Conservation (phyloP, 1,139 yeast genomes). For the Yamadazyma membranifaciens region DNA sequence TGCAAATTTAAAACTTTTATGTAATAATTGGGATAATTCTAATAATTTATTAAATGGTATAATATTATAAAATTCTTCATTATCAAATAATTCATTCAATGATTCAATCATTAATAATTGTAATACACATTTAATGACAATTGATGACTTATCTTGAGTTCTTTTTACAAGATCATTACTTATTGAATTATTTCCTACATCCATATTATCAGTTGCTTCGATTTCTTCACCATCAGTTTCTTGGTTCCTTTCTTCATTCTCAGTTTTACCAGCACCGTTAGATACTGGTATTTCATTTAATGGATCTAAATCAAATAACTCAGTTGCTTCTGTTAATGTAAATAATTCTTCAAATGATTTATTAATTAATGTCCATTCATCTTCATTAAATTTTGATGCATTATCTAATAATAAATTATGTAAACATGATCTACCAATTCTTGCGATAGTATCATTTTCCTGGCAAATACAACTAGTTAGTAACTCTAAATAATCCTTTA, state of each 20-base stretch:
- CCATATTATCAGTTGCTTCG: slow-evolving; percentile 9
- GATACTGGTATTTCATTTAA: slow-evolving; percentile 10
- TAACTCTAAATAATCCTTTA: slow-evolving; percentile 75
- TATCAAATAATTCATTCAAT: slow-evolving; percentile 73
- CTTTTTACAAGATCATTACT: slow-evolving; percentile 22
- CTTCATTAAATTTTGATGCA: slow-evolving; percentile 55
- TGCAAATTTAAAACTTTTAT: slow-evolving; percentile 77
- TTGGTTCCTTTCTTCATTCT: neutral
- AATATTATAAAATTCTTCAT: slow-evolving; percentile 63
- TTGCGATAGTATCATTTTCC: slow-evolving; percentile 93
- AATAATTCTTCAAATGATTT: slow-evolving; percentile 67
- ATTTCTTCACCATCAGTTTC: slow-evolving; percentile 9
- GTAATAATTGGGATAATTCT: slow-evolving; percentile 57
- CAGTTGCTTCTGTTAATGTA: slow-evolving; percentile 80
- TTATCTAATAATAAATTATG: slow-evolving; percentile 76
- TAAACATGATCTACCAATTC: slow-evolving; percentile 89
- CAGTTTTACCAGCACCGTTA: slow-evolving; percentile 1
- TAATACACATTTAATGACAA: slow-evolving; percentile 88
- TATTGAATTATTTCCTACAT: slow-evolving; percentile 22
- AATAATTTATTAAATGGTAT: slow-evolving; percentile 68
- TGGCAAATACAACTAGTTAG: slow-evolving; percentile 89
- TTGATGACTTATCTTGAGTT: slow-evolving; percentile 63
- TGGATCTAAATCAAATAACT: slow-evolving; percentile 74
- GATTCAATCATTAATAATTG: slow-evolving; percentile 88
- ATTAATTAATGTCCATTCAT: slow-evolving; percentile 77